Conservation (phyloP, 345 rosid species). For the Odontarrhena argentea region DNA sequence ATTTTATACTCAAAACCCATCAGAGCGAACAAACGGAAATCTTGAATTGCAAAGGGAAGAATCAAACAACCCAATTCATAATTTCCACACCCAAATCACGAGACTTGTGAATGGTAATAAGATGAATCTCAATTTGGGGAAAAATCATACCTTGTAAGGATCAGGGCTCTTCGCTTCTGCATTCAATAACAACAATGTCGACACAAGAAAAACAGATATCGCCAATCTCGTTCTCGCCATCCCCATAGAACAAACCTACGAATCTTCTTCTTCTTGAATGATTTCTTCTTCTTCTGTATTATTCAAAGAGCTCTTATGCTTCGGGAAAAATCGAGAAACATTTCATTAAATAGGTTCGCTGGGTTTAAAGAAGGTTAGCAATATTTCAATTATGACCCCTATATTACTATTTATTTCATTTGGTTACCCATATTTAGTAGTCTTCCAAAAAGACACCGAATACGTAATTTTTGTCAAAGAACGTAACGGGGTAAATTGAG, state of each 20-base stretch:
- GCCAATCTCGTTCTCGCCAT: constrained; percentile 44
- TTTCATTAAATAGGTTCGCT: constrained; percentile 41
- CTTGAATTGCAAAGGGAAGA: background rate
- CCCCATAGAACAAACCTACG: background rate
- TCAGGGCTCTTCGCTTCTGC: constrained; percentile 56
- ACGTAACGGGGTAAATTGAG: background rate
- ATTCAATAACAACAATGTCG: constrained; percentile 40
- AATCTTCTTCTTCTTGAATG: background rate
- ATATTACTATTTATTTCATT: background rate
- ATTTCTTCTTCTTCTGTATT: background rate
- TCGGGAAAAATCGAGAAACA: constrained; percentile 37
- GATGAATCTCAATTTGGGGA: background rate
- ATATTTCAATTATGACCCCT: constrained; percentile 11
- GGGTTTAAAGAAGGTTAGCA: constrained; percentile 30
- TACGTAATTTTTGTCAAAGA: background rate
- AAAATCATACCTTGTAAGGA: constrained; percentile 65
- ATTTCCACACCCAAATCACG: background rate
- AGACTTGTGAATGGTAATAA: background rate
- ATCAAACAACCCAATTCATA: constrained; percentile 19
- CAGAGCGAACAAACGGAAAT: constrained; percentile 12
- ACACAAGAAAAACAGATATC: constrained; percentile 36
- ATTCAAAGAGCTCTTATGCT: constrained; percentile 19
- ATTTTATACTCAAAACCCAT: constrained; percentile 11
- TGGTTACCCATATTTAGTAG: background rate
- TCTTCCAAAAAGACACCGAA: background rate